These are phyloP conservation scores for Boletus sp. DNA, from an alignment of 768 basidiomycete species.

Conservation along the genomic window DNA sequence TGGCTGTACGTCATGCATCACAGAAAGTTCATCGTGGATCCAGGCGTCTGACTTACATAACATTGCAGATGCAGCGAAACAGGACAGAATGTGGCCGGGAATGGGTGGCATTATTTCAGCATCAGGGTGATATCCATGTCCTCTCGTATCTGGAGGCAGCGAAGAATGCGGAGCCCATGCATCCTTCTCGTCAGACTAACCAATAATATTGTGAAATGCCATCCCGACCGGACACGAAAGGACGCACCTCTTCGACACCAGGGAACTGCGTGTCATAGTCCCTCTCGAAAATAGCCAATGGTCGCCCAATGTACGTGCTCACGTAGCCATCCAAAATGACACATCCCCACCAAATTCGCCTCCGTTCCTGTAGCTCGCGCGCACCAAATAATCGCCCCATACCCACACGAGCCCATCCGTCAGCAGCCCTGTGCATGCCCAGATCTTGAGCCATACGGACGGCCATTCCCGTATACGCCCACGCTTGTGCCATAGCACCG, in stretches of 20 bases:
- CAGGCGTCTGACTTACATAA: constrained; percentile 52
- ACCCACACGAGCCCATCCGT: constrained; percentile 67
- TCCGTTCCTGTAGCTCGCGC: constrained; percentile 65
- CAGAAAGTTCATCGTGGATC: background rate
- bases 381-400: constrained; percentile 57
- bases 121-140: constrained; percentile 26
- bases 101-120: constrained; percentile 27
- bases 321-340: constrained; percentile 79
- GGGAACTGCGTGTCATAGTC: constrained; percentile 78
- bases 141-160: constrained; percentile 31
- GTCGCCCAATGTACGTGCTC: constrained; percentile 76
- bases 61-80: constrained; percentile 70
- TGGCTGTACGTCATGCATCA: constrained; percentile 43
- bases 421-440: constrained; percentile 79
- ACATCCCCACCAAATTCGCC: constrained; percentile 77
- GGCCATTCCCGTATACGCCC: constrained; percentile 85
- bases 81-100: constrained; percentile 60
- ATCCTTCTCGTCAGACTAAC: constrained; percentile 65
- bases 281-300: constrained; percentile 68
- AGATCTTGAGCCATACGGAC: constrained; percentile 92
- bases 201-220: constrained; percentile 8
- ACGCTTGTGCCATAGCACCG: constrained; percentile 85
- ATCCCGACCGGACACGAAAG: background rate
- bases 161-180: constrained; percentile 45
- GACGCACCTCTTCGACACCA: constrained; percentile 51